Evolutionary conservation across 2,329 filamentous ascomycete genomes (phyloP).

Genomic region (Blumeria hordei): DNA sequence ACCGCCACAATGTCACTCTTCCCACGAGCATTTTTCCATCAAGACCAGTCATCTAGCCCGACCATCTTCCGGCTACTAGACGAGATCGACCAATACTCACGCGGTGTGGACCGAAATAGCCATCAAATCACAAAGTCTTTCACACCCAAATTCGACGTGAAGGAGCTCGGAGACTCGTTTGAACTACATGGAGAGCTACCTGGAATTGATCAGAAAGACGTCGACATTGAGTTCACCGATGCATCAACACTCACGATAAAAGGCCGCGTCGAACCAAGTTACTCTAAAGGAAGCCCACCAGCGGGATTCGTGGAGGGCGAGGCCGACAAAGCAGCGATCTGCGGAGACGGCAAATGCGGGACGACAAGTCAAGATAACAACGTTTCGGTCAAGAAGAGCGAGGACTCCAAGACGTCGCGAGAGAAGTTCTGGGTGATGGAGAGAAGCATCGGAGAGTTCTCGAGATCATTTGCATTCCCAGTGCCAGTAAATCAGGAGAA

Average conservation of each 20-base stretch:
- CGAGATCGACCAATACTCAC: conserved; percentile 33
- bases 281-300: neutral
- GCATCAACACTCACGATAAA: conserved; percentile 46
- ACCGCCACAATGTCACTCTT: conserved; percentile 33
- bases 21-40: conserved; percentile 21
- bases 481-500: conserved; percentile 33
- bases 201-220: conserved; percentile 47
- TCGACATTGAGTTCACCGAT: conserved; percentile 60
- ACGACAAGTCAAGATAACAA: too few relatives aligned
- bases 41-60: conserved; percentile 23
- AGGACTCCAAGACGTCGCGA: too few relatives aligned
- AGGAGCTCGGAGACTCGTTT: conserved; percentile 41
- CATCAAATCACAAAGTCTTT: conserved; percentile 33
- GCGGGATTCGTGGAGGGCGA: neutral
- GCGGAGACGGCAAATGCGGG: too few relatives aligned
- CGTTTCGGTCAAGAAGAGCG: too few relatives aligned
- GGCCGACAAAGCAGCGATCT: too few relatives aligned
- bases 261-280: conserved; percentile 38
- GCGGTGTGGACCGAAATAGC: neutral
- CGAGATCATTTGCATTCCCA: conserved; percentile 37
- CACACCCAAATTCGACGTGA: conserved; percentile 56
- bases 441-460: conserved; percentile 22
- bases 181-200: conserved; percentile 64
- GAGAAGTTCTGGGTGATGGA: conserved; percentile 40
- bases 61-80: conserved; percentile 40